A percentile compares a stretch with the other conserved stretches of the same genome.
Conservation (phyloP, 768 basidiomycete species). For the Collybiopsis confluens region DNA sequence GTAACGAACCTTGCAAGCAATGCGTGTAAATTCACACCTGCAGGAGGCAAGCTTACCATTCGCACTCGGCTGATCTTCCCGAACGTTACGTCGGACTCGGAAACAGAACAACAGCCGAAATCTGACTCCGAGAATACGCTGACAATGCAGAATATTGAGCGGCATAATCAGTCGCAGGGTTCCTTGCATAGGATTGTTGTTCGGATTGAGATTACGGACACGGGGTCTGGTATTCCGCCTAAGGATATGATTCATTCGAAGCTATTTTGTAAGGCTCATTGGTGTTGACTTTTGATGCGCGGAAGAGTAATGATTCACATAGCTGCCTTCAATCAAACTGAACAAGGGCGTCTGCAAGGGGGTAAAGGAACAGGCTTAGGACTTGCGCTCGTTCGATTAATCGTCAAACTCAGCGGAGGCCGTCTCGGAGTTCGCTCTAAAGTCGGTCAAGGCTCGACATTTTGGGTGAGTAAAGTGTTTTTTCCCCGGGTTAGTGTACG, state of each 20-base stretch:
- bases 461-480: constrained; percentile 45
- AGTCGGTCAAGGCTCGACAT: constrained; percentile 70
- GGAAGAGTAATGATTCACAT: constrained; percentile 30
- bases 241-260: constrained; percentile 57
- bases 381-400: constrained; percentile 71
- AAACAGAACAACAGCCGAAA: not conserved
- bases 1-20: constrained; percentile 64
- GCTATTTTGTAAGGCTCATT: constrained; percentile 43
- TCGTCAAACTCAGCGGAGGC: constrained; percentile 72
- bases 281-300: not conserved
- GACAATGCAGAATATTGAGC: constrained; percentile 1
- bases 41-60: constrained; percentile 51
- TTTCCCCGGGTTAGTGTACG: no score
- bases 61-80: constrained; percentile 47
- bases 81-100: not conserved
- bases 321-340: constrained; percentile 50
- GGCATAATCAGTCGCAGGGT: constrained; percentile 17
- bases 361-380: constrained; percentile 74
- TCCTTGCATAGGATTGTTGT: constrained; percentile 51
- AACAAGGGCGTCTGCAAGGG: constrained; percentile 43
- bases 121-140: not conserved
- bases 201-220: constrained; percentile 64
- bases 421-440: constrained; percentile 67
- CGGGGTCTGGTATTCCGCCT: constrained; percentile 56
- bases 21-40: constrained; percentile 59